Conservation (phyloP, 169 alveolate genomes). For the Ichthyophthirius multifiliis region DNA sequence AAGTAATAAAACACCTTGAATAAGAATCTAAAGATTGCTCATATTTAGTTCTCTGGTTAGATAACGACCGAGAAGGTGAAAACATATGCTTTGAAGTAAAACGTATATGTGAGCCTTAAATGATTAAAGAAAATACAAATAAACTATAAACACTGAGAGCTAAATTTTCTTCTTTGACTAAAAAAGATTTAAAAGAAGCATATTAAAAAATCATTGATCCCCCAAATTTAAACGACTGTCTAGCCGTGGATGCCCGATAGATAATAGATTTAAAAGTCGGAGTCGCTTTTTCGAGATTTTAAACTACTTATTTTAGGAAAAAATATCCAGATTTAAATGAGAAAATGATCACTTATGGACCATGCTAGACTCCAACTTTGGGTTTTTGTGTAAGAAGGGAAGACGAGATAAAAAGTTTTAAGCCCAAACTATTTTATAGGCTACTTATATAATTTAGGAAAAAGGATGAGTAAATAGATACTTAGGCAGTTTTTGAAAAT, state of each 20-base stretch:
- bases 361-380: constrained; percentile 98
- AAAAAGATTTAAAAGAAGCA: constrained; percentile 91
- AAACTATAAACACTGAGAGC: constrained; percentile 89
- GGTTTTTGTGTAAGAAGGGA: constrained; percentile 94
- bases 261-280: constrained; percentile 94
- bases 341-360: constrained; percentile 91
- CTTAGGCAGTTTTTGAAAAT: constrained; percentile 10
- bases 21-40: constrained; percentile 88
- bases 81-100: constrained; percentile 98
- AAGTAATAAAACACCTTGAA: constrained; percentile 81
- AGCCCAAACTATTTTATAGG: constrained; percentile 87
- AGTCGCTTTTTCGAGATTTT: constrained; percentile 74
- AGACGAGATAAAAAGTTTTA: constrained; percentile 90
- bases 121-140: background rate
- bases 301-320: constrained; percentile 72
- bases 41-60: constrained; percentile 97
- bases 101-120: constrained; percentile 14
- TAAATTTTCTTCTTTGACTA: constrained; percentile 96
- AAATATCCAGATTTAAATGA: constrained; percentile 82
- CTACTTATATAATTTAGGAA: background rate
- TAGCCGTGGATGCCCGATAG: constrained; percentile 97
- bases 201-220: constrained; percentile 81
- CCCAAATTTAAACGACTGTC: constrained; percentile 93
- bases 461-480: constrained; percentile 20
- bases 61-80: constrained; percentile 99